Conservation (phyloP, 257 asterid species). For the Plantago elongata region DNA sequence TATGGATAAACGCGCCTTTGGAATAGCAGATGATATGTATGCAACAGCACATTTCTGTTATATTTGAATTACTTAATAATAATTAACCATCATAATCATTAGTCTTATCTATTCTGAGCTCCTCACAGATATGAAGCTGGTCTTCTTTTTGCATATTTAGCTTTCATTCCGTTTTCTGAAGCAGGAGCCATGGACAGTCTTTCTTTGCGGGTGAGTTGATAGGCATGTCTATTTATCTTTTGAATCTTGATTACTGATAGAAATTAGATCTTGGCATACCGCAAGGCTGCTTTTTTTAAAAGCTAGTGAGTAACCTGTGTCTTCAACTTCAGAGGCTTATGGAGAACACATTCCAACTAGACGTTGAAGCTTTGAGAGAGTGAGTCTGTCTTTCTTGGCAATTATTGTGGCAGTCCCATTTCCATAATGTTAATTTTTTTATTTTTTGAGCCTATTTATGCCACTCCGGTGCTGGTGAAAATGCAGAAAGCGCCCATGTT, state of each 20-base stretch:
- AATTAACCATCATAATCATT: slow-evolving; percentile 6
- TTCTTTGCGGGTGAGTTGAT: slow-evolving; percentile 60
- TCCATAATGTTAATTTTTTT: no score
- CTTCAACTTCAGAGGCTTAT: slow-evolving; percentile 67
- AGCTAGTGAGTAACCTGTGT: slow-evolving; percentile 9
- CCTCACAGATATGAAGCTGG: slow-evolving; percentile 89
- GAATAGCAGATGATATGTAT: slow-evolving; percentile 96
- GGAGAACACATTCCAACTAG: slow-evolving; percentile 83
- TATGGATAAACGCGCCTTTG: slow-evolving; percentile 77
- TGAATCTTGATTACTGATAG: slow-evolving; percentile 1
- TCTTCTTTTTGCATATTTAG: slow-evolving; percentile 66
- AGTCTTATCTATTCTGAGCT: slow-evolving; percentile 7
- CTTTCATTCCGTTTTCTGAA: slow-evolving; percentile 85
- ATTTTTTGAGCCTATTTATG: no score
- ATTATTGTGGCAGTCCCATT: background rate
- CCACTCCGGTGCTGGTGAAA: no score
- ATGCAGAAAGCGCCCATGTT: no score
- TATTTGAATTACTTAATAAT: slow-evolving; percentile 1
- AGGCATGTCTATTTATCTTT: slow-evolving; percentile 8
- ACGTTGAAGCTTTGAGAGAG: slow-evolving; percentile 86
- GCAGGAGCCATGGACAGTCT: slow-evolving; percentile 82
- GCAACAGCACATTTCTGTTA: slow-evolving; percentile 5
- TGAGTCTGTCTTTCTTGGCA: slow-evolving; percentile 29
- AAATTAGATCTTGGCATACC: slow-evolving; percentile 8
- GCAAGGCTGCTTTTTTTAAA: background rate